A percentile compares a stretch with the other conserved stretches of the same genome.
Conservation (phyloP, 805 yeast species). For the Ogataea henricii region DNA sequence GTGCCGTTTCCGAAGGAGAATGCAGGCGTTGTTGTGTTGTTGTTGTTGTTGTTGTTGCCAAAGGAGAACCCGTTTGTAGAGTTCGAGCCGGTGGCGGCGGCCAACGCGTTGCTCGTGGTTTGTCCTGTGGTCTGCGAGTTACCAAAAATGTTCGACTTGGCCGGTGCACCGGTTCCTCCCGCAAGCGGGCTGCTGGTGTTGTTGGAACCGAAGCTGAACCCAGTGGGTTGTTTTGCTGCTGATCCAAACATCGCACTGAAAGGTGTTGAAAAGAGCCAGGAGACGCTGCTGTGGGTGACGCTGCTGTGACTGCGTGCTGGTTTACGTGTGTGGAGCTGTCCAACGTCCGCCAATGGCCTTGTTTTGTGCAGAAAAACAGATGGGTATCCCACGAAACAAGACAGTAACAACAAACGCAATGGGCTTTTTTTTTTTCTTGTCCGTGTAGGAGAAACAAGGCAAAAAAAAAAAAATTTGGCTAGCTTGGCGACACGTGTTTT, state of each 20-base stretch:
- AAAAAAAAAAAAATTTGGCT: conserved; percentile 1
- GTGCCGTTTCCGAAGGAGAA: conserved; percentile 19
- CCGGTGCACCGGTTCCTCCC: conserved; percentile 6
- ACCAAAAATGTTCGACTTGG: conserved; percentile 28
- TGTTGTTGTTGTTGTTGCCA: conserved; percentile 14
- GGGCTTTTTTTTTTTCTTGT: neutral
- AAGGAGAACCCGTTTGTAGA: conserved; percentile 18
- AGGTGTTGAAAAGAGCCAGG: neutral
- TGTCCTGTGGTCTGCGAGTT: conserved; percentile 28
- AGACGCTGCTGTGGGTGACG: neutral
- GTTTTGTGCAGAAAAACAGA: neutral
- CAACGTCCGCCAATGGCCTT: neutral
- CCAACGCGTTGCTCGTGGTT: conserved; percentile 20
- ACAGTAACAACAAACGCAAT: neutral
- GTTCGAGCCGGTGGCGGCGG: conserved; percentile 29
- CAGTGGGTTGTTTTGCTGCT: conserved; percentile 22
- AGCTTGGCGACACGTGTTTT: neutral
- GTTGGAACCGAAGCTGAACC: conserved; percentile 27
- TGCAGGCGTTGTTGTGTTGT: conserved; percentile 8
- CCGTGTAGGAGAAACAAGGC: neutral
- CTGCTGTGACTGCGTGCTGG: too few species aligned
- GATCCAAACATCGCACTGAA: conserved; percentile 27
- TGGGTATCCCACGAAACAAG: neutral
- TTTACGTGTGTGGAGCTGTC: neutral
- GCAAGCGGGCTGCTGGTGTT: conserved; percentile 4